Evolutionary conservation across 1,284 basidiomycete genomes (phyloP).

Genomic region (Heterobasidion irregulare): DNA sequence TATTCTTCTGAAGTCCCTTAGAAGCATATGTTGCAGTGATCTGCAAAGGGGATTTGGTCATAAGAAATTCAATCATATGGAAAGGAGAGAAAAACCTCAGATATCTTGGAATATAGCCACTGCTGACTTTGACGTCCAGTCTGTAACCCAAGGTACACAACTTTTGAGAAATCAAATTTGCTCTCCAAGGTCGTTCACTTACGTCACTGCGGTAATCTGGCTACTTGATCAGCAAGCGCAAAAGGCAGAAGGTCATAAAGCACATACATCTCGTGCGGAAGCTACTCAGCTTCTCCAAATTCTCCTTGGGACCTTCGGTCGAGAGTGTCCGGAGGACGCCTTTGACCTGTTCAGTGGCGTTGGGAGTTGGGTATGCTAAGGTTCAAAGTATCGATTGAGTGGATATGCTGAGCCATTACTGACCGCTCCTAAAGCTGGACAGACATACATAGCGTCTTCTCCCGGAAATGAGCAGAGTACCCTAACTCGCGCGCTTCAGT

Average conservation of each 20-base stretch:
- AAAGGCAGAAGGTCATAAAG: slow-evolving; percentile 11
- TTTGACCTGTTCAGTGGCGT: slow-evolving; percentile 47
- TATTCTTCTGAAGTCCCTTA: slow-evolving; percentile 40
- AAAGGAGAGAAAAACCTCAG: slow-evolving; percentile 38
- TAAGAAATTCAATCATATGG: slow-evolving; percentile 3
- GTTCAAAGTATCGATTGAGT: neutral
- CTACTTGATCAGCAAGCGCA: slow-evolving; percentile 34
- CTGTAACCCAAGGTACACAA: slow-evolving; percentile 23
- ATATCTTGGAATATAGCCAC: slow-evolving; percentile 75
- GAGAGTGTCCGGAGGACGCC: slow-evolving; percentile 60
- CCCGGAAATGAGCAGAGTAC: slow-evolving; percentile 29
- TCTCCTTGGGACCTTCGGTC: slow-evolving; percentile 56
- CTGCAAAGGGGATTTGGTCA: slow-evolving; percentile 27
- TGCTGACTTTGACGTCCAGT: slow-evolving; percentile 76
- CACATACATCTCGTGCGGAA: slow-evolving; percentile 64
- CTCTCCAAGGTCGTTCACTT: slow-evolving; percentile 12
- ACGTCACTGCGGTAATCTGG: slow-evolving; percentile 76
- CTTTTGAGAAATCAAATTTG: slow-evolving; percentile 5
- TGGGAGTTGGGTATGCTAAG: slow-evolving; percentile 44
- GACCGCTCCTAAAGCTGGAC: neutral
- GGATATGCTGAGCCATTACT: too few species aligned
- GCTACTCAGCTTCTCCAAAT: slow-evolving; percentile 67
- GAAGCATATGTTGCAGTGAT: slow-evolving; percentile 58
- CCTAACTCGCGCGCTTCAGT: slow-evolving; percentile 67
- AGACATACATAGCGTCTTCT: slow-evolving; percentile 28